Evolutionary conservation across 139 green algal genomes (phyloP), one percentile per base, ranked within the genome.

Genomic region (Micromonas commoda): DNA sequence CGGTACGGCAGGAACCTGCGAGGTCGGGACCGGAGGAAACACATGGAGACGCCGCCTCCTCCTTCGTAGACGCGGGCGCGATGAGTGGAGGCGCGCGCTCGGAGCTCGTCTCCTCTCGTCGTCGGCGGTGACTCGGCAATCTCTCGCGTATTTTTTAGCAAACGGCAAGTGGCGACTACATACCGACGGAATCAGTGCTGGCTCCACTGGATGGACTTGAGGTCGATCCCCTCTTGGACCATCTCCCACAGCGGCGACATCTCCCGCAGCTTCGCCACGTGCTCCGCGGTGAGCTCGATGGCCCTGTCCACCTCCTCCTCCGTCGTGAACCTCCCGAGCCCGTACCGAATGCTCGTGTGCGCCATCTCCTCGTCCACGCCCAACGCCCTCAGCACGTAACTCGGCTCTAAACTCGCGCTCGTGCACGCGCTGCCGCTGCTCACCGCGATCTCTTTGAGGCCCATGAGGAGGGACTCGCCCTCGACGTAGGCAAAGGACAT

Each of bases 161-260:
- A n/a, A n/a, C n/a, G n/a, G n/a, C n/a, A n/a, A n/a, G n/a, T n/a
- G n/a, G n/a, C n/a, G n/a, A n/a, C n/a, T n/a, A n/a, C n/a, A 57
- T 57, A 16, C 45, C 45, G 45, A 57, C 45, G n/a, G n/a, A n/a
- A n/a, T 53, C 69, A 78, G 33, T 78, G 94, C 88, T 98, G 94
- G 3, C 79, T 84, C 94, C 94, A 98, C 86, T 98, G 90, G 68
- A 98, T 98, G 71, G 33, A 91, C 84, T 97, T 97, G 38, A 98
- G 77, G 86, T 98, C 94, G 3, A 98, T 89, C 13, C 94, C 94
- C 81, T 97, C 91, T 80, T 97, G 91, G 57, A 96, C 94, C 90
- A 99, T 94, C 88, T 99, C 95, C 93, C 93, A 99, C 54, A 99
- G 88, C 0, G 95, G 95, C 61, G 83, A 92, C 93, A 99, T 96